Conservation (phyloP, 495 filamentous ascomycete species). For the Xylaria palmicola region DNA sequence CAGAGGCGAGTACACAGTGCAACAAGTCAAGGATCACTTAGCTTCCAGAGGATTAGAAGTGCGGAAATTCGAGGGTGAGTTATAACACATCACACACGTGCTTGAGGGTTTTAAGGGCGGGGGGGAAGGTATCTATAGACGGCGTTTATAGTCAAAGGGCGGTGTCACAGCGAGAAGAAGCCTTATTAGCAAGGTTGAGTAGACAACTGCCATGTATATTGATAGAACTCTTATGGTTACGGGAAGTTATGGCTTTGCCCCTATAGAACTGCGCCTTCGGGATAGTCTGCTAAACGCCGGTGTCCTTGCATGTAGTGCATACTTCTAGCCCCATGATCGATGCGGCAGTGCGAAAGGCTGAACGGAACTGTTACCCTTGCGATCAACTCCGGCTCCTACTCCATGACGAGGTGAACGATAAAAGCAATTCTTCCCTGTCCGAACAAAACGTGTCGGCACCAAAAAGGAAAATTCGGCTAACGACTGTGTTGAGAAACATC, state of each 20-base stretch:
- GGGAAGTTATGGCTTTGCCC: slow-evolving; percentile 1
- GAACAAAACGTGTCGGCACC: no score
- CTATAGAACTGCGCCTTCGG: slow-evolving; percentile 5
- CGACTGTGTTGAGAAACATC: slow-evolving; percentile 7
- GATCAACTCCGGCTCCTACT: slow-evolving; percentile 7
- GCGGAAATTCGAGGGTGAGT: slow-evolving; percentile 63
- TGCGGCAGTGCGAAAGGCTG: not conserved
- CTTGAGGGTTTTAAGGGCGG: not conserved
- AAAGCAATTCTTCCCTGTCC: no score
- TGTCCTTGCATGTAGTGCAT: not conserved
- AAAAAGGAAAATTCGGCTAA: slow-evolving; percentile 11
- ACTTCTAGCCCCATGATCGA: slow-evolving; percentile 3
- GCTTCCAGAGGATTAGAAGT: slow-evolving; percentile 70
- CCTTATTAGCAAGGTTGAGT: not conserved
- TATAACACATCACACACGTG: slow-evolving; percentile 23
- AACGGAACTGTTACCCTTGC: not conserved
- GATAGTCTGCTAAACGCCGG: slow-evolving; percentile 7
- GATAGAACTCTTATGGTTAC: slow-evolving; percentile 1
- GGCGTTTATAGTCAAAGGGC: not conserved
- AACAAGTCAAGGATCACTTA: slow-evolving; percentile 86
- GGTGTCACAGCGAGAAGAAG: not conserved
- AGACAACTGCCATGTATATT: slow-evolving; percentile 14
- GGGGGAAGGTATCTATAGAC: slow-evolving; percentile 2
- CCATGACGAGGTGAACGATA: slow-evolving; percentile 4
- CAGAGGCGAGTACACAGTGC: slow-evolving; percentile 89